Evolutionary conservation across 306 rosid genomes (phyloP).

Genomic region (Cyclanthera cordifolia): DNA sequence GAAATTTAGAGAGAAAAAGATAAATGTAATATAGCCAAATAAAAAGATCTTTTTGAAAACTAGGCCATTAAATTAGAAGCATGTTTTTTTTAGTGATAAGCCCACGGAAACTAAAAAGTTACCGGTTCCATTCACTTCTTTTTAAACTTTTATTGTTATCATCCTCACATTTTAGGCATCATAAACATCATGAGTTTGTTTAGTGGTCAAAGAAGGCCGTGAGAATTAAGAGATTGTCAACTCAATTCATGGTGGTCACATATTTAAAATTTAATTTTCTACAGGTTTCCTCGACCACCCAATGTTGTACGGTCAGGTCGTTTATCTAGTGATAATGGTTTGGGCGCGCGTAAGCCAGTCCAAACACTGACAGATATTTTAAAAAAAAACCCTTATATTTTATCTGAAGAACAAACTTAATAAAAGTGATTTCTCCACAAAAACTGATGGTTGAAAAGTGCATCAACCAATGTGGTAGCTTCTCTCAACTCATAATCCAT

Average conservation of each 20-base stretch:
- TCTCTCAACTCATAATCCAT: too few species aligned
- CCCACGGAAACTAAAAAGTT: not conserved
- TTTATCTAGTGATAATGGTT: too few species aligned
- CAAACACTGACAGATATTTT: too few species aligned
- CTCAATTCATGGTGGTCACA: too few species aligned
- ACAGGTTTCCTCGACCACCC: too few species aligned
- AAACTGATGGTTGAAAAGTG: not conserved
- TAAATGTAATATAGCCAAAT: not conserved
- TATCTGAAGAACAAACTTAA: not conserved
- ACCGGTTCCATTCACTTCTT: not conserved
- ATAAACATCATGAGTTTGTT: too few species aligned
- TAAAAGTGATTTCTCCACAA: not conserved
- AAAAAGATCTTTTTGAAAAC: not conserved
- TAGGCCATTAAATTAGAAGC: constrained; percentile 4
- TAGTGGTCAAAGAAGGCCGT: too few species aligned
- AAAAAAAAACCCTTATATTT: too few species aligned
- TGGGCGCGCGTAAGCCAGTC: too few species aligned
- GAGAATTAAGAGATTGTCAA: too few species aligned
- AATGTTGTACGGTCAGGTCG: too few species aligned
- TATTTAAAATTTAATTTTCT: too few species aligned
- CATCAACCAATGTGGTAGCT: not conserved
- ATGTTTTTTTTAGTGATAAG: not conserved
- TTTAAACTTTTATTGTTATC: not conserved
- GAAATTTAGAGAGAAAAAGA: not conserved
- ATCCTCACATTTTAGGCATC: not conserved